A percentile compares a stretch with the other conserved stretches of the same genome.
Conservation (phyloP, 768 basidiomycete genomes). For the Tephrocybe sp. region DNA sequence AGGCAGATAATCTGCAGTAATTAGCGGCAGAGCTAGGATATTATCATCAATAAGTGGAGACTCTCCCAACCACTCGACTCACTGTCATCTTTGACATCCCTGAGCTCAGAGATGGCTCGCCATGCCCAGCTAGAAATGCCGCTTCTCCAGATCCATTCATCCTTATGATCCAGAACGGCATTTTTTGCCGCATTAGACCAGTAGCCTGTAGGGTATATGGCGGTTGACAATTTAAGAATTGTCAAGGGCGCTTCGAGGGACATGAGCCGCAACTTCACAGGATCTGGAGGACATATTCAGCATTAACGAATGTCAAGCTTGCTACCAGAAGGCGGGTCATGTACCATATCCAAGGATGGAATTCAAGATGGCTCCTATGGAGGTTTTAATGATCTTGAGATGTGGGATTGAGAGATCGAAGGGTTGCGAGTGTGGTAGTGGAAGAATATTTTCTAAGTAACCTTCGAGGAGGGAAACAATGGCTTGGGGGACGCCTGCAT, state of each 20-base stretch:
- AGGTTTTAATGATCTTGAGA: conserved; percentile 71
- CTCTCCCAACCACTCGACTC: conserved; percentile 16
- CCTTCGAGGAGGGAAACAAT: conserved; percentile 67
- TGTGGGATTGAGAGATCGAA: conserved; percentile 56
- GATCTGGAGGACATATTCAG: conserved; percentile 44
- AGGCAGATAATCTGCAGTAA: conserved; percentile 62
- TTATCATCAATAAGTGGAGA: not conserved
- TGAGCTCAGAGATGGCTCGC: conserved; percentile 70
- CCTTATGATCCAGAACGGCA: conserved; percentile 30
- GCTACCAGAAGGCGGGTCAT: not conserved
- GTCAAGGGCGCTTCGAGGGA: conserved; percentile 68
- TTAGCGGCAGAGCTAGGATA: conserved; percentile 48
- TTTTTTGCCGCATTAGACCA: conserved; percentile 44
- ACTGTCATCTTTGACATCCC: conserved; percentile 73
- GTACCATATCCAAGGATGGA: conserved; percentile 73
- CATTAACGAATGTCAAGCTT: conserved; percentile 15
- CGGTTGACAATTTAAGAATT: conserved; percentile 62
- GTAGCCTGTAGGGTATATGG: conserved; percentile 69
- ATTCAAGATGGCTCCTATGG: conserved; percentile 78
- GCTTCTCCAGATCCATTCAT: conserved; percentile 65
- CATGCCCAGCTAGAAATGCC: conserved; percentile 75
- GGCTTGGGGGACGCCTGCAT: conserved; percentile 66
- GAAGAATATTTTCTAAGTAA: conserved; percentile 50
- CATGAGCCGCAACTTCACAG: conserved; percentile 64
- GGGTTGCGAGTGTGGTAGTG: conserved; percentile 32